Percentiles rank a stretch among this genome's conserved stretches.
Conservation (phyloP, 208 protist genomes). For the Leishmania major region DNA sequence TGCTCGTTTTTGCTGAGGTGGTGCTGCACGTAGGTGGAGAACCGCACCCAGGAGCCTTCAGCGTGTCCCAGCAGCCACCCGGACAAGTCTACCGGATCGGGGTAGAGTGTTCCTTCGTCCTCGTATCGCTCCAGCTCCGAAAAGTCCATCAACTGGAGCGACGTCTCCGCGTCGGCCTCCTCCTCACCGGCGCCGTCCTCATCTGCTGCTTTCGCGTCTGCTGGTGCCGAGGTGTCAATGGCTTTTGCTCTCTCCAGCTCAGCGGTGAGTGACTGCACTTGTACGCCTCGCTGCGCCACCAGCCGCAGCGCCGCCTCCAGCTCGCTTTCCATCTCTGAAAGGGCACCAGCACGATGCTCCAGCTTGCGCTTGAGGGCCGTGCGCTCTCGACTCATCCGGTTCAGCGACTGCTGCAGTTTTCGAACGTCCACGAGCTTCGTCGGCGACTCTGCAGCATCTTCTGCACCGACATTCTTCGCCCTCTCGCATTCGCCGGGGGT, state of each 20-base stretch:
- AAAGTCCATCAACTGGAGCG: constrained; percentile 17
- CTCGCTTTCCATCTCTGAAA: constrained; percentile 15
- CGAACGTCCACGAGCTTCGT: neutral
- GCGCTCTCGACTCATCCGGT: constrained; percentile 25
- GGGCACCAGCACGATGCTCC: constrained; percentile 14
- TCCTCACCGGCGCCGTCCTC: neutral
- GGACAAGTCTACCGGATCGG: constrained; percentile 12
- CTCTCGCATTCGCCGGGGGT: neutral
- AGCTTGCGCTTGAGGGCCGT: constrained; percentile 22
- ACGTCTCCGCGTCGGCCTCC: neutral
- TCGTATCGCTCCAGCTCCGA: constrained; percentile 15
- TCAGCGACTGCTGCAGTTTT: constrained; percentile 27
- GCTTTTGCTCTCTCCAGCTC: neutral
- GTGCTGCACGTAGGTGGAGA: constrained; percentile 13
- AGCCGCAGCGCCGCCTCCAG: constrained; percentile 5
- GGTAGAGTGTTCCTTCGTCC: constrained; percentile 17
- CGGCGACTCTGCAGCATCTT: neutral
- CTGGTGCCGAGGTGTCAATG: neutral
- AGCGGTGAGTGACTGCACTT: constrained; percentile 3
- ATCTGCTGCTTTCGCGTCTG: neutral
- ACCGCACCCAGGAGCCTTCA: constrained; percentile 5
- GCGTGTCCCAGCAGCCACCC: constrained; percentile 13
- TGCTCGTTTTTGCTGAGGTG: constrained; percentile 17
- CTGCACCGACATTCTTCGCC: neutral
- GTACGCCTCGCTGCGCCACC: constrained; percentile 20